Evolutionary conservation across 202 grass and related monocot genomes (phyloP).

Genomic region (Schoenoplectus tabernaemontani): DNA sequence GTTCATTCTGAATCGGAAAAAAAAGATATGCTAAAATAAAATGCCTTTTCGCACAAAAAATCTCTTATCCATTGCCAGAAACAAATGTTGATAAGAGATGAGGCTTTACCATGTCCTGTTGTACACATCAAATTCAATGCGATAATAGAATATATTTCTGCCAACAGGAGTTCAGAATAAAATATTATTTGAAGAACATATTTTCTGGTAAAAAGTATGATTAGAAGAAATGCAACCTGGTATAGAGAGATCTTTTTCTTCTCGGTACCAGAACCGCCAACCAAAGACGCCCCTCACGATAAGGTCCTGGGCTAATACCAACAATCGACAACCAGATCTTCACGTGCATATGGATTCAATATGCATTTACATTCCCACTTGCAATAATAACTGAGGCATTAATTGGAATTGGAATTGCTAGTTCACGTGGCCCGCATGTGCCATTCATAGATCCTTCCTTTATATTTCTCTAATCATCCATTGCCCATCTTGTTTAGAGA

Average conservation of each 20-base stretch:
- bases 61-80: neutral
- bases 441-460: neutral
- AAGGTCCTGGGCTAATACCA: neutral
- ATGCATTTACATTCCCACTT: slow-evolving; percentile 9
- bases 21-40: neutral
- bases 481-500: too few relatives aligned
- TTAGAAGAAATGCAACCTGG: neutral
- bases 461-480: neutral
- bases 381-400: neutral
- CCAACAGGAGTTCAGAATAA: neutral
- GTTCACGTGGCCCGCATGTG: neutral
- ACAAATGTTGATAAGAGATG: neutral
- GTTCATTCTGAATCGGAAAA: neutral
- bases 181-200: neutral
- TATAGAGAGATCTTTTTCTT: neutral
- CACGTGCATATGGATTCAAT: slow-evolving; percentile 6
- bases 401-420: neutral
- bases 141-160: neutral
- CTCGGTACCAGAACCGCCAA: neutral
- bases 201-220: neutral
- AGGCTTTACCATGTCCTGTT: neutral
- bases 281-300: neutral
- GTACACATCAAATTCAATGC: neutral
- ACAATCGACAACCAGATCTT: neutral
- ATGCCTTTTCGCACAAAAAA: neutral